phyloP scores from a whole-genome alignment of 768 basidiomycete genomes.

The Mrakia frigida region DNA sequence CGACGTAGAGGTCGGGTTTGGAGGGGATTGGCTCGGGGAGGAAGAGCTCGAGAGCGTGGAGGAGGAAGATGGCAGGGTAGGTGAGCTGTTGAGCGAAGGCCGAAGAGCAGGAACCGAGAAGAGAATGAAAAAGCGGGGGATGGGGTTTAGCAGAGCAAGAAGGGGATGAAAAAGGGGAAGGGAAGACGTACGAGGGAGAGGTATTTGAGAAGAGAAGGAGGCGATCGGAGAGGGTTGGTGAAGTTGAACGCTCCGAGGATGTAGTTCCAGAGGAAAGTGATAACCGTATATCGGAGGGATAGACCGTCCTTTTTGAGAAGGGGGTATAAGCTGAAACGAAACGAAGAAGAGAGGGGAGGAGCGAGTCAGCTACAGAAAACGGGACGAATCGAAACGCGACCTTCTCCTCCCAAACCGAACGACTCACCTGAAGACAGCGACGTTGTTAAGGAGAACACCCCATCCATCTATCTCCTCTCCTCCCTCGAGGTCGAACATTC shows the following conservation, averaged over 20 bases:
- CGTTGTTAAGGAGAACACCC: conserved; percentile 71
- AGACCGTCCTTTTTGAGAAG: conserved; percentile 73
- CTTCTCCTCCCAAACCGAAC: neutral
- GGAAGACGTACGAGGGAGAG: conserved; percentile 37
- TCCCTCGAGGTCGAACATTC: conserved; percentile 32
- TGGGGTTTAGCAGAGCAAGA: neutral
- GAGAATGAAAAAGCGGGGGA: neutral
- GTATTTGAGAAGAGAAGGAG: conserved; percentile 50
- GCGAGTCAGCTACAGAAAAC: neutral
- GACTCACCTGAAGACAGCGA: conserved; percentile 77
- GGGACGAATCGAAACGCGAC: neutral
- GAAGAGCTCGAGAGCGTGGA: conserved; percentile 64
- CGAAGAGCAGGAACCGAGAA: conserved; percentile 48
- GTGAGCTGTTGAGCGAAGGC: conserved; percentile 46
- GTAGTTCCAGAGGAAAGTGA: conserved; percentile 72
- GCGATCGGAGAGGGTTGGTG: conserved; percentile 44
- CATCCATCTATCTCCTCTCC: conserved; percentile 51
- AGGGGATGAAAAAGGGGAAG: neutral
- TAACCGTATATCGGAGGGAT: conserved; percentile 64
- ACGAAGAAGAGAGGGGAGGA: neutral
- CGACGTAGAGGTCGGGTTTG: conserved; percentile 70
- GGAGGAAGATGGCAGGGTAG: conserved; percentile 53
- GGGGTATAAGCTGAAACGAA: conserved; percentile 75
- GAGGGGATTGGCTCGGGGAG: conserved; percentile 65
- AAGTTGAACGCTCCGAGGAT: conserved; percentile 65